Evolutionary conservation across 2,329 filamentous ascomycete genomes (phyloP).

Genomic region (Rosellinia necatrix): DNA sequence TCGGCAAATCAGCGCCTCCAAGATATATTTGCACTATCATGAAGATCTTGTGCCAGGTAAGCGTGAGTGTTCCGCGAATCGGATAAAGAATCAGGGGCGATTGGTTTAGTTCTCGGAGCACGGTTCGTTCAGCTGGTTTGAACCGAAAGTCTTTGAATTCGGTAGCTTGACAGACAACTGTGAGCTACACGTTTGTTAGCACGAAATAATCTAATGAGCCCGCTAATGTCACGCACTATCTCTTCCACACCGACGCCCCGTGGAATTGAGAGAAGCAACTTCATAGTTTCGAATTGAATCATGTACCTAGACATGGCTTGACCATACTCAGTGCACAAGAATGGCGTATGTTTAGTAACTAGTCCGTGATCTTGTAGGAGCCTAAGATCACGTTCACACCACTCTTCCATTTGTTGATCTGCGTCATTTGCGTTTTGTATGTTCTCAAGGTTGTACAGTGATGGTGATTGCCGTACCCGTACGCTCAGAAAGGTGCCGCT

Average conservation of each 20-base stretch:
- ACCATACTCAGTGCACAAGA: slow-evolving; percentile 73
- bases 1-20: slow-evolving; percentile 66
- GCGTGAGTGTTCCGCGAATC: slow-evolving; percentile 68
- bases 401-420: slow-evolving; percentile 69
- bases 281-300: slow-evolving; percentile 80
- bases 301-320: slow-evolving; percentile 84
- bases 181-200: slow-evolving; percentile 56
- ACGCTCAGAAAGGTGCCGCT: slow-evolving; percentile 78
- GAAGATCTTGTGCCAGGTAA: slow-evolving; percentile 74
- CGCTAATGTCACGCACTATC: slow-evolving; percentile 58
- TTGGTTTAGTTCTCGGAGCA: slow-evolving; percentile 75
- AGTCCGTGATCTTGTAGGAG: slow-evolving; percentile 66
- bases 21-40: slow-evolving; percentile 78
- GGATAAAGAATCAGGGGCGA: slow-evolving; percentile 70
- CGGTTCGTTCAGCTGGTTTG: slow-evolving; percentile 68
- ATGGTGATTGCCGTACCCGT: slow-evolving; percentile 71
- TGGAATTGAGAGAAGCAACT: slow-evolving; percentile 66
- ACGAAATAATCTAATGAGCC: not conserved
- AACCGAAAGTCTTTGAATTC: slow-evolving; percentile 77
- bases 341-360: slow-evolving; percentile 51
- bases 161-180: slow-evolving; percentile 65
- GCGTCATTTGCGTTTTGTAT: slow-evolving; percentile 53
- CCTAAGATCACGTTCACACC: slow-evolving; percentile 71
- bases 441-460: slow-evolving; percentile 69
- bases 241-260: slow-evolving; percentile 64